phyloP scores from a whole-genome alignment of 1,284 basidiomycete species.

The Cutaneotrichosporon cyanovorans region DNA sequence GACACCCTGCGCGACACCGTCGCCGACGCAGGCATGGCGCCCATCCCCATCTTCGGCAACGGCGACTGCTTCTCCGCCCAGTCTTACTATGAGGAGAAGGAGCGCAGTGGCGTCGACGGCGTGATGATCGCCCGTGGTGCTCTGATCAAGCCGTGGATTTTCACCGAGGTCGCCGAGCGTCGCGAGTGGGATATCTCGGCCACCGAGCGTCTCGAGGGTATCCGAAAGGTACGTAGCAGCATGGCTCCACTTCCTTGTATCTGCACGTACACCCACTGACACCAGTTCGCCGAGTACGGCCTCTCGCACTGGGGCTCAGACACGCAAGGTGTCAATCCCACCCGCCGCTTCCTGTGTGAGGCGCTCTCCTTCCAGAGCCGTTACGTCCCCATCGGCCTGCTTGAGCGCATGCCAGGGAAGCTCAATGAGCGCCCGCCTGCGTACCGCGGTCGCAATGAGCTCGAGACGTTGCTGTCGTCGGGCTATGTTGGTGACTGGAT shows the following conservation, averaged over 20 bases:
- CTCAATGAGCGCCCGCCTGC: constrained; percentile 87
- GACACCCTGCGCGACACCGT: constrained; percentile 70
- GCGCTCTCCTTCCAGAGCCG: constrained; percentile 90
- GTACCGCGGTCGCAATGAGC: constrained; percentile 75
- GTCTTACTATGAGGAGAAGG: constrained; percentile 57
- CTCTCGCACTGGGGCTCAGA: constrained; percentile 73
- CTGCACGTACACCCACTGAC: background rate
- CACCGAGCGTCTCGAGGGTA: constrained; percentile 77
- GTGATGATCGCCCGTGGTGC: constrained; percentile 93
- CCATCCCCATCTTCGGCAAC: constrained; percentile 89
- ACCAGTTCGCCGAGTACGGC: constrained; percentile 71
- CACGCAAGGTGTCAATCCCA: constrained; percentile 80
- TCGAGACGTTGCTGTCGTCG: constrained; percentile 80
- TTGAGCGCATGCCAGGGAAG: constrained; percentile 72
- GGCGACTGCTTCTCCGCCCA: constrained; percentile 88
- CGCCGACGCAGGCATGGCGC: constrained; percentile 64
- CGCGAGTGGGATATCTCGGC: constrained; percentile 92
- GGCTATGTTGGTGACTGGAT: constrained; percentile 85
- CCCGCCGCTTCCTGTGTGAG: constrained; percentile 88
- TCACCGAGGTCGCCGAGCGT: constrained; percentile 88
- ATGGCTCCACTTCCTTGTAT: background rate
- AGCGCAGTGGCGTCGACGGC: constrained; percentile 76
- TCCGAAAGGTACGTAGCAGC: constrained; percentile 57
- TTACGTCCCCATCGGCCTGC: constrained; percentile 84
- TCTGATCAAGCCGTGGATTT: constrained; percentile 91